Percentiles rank a stretch among this genome's conserved stretches.
phyloP scores from a whole-genome alignment of 106 monocot genomes.

The Gastrodia elata region DNA sequence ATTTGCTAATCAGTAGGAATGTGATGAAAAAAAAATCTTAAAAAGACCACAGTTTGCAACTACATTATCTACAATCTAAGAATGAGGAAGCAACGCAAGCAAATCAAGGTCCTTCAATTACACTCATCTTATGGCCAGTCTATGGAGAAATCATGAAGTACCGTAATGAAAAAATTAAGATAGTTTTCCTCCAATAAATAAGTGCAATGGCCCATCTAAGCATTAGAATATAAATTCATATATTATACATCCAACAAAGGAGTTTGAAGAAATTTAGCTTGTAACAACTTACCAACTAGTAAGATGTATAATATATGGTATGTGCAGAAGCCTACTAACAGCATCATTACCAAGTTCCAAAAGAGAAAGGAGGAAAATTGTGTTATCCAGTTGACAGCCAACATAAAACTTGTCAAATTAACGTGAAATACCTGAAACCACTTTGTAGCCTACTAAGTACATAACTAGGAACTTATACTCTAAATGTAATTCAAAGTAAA shows the following conservation, averaged over 20 bases:
- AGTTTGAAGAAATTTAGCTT: background rate
- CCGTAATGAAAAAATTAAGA: background rate
- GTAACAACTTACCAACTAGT: background rate
- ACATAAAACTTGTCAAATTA: no score
- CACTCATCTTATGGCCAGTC: background rate
- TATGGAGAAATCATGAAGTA: background rate
- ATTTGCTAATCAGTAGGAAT: background rate
- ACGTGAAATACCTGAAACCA: no score
- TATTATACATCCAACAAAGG: background rate
- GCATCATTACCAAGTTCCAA: no score
- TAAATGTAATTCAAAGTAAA: no score
- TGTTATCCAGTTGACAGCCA: no score
- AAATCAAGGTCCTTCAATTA: background rate
- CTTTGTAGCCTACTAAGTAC: no score
- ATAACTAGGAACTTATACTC: no score
- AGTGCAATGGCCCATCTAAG: background rate
- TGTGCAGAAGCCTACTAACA: no score
- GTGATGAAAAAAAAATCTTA: background rate
- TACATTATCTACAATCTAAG: background rate
- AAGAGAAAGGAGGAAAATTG: no score
- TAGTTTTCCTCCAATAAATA: background rate
- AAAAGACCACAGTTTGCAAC: background rate
- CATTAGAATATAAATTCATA: background rate
- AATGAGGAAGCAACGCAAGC: background rate
- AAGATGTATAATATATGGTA: no score